phyloP scores from a whole-genome alignment of 2,329 filamentous ascomycete species.

The Septoria petroselini region DNA sequence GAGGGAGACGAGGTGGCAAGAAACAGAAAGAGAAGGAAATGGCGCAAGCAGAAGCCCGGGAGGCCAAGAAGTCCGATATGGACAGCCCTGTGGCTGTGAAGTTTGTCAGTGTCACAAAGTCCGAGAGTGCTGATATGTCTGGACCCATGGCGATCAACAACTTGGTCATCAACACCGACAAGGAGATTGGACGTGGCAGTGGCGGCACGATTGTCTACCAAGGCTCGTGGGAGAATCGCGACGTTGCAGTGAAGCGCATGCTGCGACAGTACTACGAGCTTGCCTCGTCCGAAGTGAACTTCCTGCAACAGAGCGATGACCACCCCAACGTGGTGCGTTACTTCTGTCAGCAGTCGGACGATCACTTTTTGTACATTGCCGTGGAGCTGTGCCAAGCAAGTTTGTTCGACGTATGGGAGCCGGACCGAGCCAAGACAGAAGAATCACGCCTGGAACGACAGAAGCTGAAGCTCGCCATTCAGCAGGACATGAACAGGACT shows the following conservation, averaged over 20 bases:
- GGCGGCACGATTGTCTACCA: constrained; percentile 96
- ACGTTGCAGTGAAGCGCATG: constrained; percentile 96
- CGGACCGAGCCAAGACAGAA: constrained; percentile 65
- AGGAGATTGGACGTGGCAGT: constrained; percentile 70
- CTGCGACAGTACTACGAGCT: constrained; percentile 94
- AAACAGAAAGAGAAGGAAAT: constrained; percentile 45
- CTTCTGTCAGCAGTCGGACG: constrained; percentile 83
- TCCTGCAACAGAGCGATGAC: constrained; percentile 89
- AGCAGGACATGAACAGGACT: constrained; percentile 72
- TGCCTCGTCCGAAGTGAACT: constrained; percentile 85
- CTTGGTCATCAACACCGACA: constrained; percentile 58
- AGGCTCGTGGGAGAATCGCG: constrained; percentile 83
- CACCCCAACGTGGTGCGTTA: constrained; percentile 97
- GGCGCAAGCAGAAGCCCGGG: constrained; percentile 37
- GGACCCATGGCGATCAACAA: constrained; percentile 59
- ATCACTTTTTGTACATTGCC: constrained; percentile 92
- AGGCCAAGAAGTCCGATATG: constrained; percentile 33
- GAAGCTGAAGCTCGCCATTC: constrained; percentile 68
- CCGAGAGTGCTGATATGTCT: constrained; percentile 43
- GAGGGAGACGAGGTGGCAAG: constrained; percentile 49
- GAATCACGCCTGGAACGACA: constrained; percentile 38
- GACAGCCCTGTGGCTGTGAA: constrained; percentile 35
- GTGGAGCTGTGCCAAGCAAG: constrained; percentile 92
- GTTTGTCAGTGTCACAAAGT: constrained; percentile 45
- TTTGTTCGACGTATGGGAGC: constrained; percentile 85